Conservation (phyloP, 805 yeast species). For the Wickerhamomyces pijperi region DNA sequence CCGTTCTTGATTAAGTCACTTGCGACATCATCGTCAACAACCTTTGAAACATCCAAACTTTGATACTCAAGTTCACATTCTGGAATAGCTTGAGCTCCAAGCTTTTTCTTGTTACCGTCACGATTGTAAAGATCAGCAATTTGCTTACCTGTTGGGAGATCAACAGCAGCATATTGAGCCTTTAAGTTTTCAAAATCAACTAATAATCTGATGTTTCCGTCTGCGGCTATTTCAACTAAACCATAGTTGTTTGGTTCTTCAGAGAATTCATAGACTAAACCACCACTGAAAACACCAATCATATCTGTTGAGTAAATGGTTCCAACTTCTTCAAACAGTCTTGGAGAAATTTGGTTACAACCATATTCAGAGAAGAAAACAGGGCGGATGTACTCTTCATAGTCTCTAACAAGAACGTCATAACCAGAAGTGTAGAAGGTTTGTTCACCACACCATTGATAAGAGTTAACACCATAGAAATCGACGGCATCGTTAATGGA, state of each 20-base stretch:
- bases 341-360: conserved; percentile 72
- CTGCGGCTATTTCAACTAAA: conserved; percentile 48
- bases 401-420: conserved; percentile 57
- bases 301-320: conserved; percentile 61
- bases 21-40: conserved; percentile 31
- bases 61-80: conserved; percentile 29
- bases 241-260: conserved; percentile 76
- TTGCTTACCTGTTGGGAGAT: conserved; percentile 18
- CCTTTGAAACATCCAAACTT: conserved; percentile 29
- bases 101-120: conserved; percentile 14
- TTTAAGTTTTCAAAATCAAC: conserved; percentile 49
- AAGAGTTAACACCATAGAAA: conserved; percentile 89
- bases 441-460: conserved; percentile 94
- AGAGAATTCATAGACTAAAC: conserved; percentile 85
- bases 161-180: conserved; percentile 29
- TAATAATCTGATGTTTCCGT: conserved; percentile 35
- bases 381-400: conserved; percentile 58
- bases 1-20: conserved; percentile 36
- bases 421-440: conserved; percentile 75
- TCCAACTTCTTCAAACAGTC: conserved; percentile 66
- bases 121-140: conserved; percentile 15
- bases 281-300: conserved; percentile 76
- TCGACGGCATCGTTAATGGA: conserved; percentile 50
- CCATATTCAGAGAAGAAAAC: conserved; percentile 88
- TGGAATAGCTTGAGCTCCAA: conserved; percentile 18